Evolutionary conservation across 2,329 filamentous ascomycete species (phyloP), one percentile per base, ranked within the genome.

Genomic region (Pezicula rhizophila): DNA sequence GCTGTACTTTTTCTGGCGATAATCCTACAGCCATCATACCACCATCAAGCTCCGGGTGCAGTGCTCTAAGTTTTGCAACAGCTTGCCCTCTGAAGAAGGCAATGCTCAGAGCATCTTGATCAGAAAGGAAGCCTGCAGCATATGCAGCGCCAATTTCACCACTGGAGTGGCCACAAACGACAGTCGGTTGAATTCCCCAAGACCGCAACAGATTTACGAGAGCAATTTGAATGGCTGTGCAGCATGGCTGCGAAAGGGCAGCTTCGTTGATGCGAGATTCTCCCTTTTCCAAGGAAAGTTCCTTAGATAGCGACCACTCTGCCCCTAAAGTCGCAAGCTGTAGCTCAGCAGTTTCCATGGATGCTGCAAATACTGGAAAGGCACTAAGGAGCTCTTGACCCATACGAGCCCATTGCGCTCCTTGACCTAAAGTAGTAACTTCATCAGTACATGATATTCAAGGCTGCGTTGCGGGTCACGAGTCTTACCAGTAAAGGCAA

Each of bases 11-110:
- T 48, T 12, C 55, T 58, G 2, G 60, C 60, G 20, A 49, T 25
- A 20, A 34, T 42, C 53, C 77, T 1, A 78, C 73, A 1, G 77
- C 77, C 57, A 78, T 68, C 78, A 80, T 80, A 12, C 69, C 62
- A 0, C 76, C 76, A 15, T 18, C 23, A 10, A 15, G 25, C 4
- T 44, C 14, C 15, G 42, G 8, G 3, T 61, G 60, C 0, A 3
- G 34, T 42, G 8, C 20, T 37, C 25, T 47, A 10, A 43, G 42
- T 14, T 44, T 37, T 18, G 62, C 52, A 73, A 67, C 54, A 48
- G 56, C 33, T 56, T 46, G 20, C 28, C 61, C 51, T 42, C 65
- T 42, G 49, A 57, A 51, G 55, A 77, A 79, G 2, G 76, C 76
- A 7, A 73, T 64, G 1, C 67, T 63, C 61, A 63, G 55, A 14